phyloP scores from a whole-genome alignment of 1,139 yeast genomes.

The Blastobotrys serpentis region DNA sequence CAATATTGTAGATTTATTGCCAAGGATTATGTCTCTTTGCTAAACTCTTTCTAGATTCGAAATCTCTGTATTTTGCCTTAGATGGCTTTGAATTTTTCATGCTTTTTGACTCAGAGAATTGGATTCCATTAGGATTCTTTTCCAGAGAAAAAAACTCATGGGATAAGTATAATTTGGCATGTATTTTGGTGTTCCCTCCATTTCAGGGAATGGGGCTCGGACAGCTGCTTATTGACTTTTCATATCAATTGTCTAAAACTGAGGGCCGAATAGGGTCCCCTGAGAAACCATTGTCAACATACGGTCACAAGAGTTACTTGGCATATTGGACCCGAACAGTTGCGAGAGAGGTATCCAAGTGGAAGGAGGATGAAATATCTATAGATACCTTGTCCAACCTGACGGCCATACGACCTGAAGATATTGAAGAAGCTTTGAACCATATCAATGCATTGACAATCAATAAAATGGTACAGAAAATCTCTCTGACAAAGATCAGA shows the following conservation, averaged over 20 bases:
- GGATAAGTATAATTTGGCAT: conserved; percentile 84
- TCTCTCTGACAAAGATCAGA: conserved; percentile 18
- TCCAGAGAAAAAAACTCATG: conserved; percentile 84
- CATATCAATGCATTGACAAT: conserved; percentile 44
- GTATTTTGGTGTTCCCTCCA: conserved; percentile 89
- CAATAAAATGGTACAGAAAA: conserved; percentile 10
- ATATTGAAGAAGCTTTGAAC: conserved; percentile 62
- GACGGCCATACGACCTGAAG: conserved; percentile 73
- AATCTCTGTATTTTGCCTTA: conserved; percentile 78
- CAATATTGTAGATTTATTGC: conserved; percentile 43
- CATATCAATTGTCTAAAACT: conserved; percentile 65
- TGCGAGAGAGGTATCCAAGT: conserved; percentile 40
- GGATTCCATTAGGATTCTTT: conserved; percentile 69
- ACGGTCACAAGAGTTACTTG: conserved; percentile 70
- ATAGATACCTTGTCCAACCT: conserved; percentile 52
- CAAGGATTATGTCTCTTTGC: conserved; percentile 84
- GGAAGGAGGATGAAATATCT: conserved; percentile 20
- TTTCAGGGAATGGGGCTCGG: conserved; percentile 81
- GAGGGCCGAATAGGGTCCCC: conserved; percentile 75
- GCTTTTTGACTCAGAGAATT: conserved; percentile 34
- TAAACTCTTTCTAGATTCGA: conserved; percentile 85
- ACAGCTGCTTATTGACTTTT: conserved; percentile 74
- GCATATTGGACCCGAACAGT: conserved; percentile 71
- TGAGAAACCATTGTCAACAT: conserved; percentile 82
- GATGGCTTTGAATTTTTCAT: conserved; percentile 80